phyloP scores from a whole-genome alignment of 129 eudicot genomes.

The Arctium minus region DNA sequence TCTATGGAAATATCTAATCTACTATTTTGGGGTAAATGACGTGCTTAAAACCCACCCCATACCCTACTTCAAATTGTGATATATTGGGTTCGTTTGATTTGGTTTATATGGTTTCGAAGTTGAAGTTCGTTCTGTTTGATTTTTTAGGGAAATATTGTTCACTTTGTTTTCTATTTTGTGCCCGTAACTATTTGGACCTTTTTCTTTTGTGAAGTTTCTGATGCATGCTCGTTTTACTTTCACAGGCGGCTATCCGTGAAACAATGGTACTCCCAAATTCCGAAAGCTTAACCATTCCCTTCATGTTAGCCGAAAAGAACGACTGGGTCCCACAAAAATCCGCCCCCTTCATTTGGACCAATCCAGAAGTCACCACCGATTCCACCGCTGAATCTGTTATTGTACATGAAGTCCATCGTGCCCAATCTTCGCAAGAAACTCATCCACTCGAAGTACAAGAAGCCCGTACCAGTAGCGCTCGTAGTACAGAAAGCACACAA shows the following conservation, averaged over 20 bases:
- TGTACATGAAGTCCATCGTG: constrained; percentile 24
- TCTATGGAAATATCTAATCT: no score
- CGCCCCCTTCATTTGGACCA: constrained; percentile 77
- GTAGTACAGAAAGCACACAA: constrained; percentile 22
- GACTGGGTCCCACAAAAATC: constrained; percentile 77
- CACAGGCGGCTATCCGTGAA: constrained; percentile 81
- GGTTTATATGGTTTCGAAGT: no score
- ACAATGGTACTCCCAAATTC: constrained; percentile 82
- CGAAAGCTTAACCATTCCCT: constrained; percentile 61
- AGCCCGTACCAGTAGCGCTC: constrained; percentile 3
- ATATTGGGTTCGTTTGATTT: no score
- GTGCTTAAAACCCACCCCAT: no score
- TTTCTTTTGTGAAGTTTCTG: neutral
- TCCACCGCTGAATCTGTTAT: constrained; percentile 12
- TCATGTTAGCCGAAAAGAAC: constrained; percentile 87
- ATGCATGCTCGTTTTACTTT: neutral
- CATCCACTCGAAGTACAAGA: constrained; percentile 27
- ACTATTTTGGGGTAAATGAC: no score
- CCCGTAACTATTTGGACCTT: no score
- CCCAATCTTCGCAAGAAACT: constrained; percentile 22
- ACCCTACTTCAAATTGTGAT: no score
- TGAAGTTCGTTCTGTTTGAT: no score
- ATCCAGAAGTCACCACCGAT: constrained; percentile 36
- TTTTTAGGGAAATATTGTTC: no score
- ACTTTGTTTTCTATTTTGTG: no score